Evolutionary conservation across 1,139 yeast genomes (phyloP).

Genomic region (Kodamaea derodonti): DNA sequence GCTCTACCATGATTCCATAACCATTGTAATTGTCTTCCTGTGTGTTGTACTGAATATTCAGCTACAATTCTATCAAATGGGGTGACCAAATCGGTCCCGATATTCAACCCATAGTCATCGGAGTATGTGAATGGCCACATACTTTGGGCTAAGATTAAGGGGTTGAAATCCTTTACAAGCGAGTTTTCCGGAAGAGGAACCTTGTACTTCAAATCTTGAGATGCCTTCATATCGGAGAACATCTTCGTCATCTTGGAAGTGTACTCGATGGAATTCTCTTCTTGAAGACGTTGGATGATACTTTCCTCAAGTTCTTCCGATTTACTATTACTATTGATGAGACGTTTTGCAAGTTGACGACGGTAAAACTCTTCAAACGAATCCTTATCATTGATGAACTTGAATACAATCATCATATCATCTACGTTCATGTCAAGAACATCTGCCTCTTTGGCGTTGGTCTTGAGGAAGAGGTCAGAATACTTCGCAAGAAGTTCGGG

Average conservation of each 20-base stretch:
- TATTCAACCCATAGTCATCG: constrained; percentile 39
- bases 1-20: constrained; percentile 94
- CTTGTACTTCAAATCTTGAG: constrained; percentile 68
- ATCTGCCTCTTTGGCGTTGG: constrained; percentile 67
- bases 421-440: constrained; percentile 71
- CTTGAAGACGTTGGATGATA: constrained; percentile 82
- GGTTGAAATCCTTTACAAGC: constrained; percentile 61
- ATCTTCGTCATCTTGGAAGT: constrained; percentile 92
- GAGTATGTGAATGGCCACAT: constrained; percentile 77
- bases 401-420: constrained; percentile 83
- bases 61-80: constrained; percentile 67
- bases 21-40: constrained; percentile 91
- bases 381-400: constrained; percentile 89
- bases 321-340: constrained; percentile 79
- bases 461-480: constrained; percentile 78
- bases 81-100: constrained; percentile 53
- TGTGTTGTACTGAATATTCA: constrained; percentile 71
- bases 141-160: constrained; percentile 77
- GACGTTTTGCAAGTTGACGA: constrained; percentile 81
- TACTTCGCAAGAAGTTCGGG: constrained; percentile 91
- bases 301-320: constrained; percentile 83
- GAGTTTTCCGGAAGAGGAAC: constrained; percentile 43
- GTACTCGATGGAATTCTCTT: constrained; percentile 88
- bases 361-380: constrained; percentile 93
- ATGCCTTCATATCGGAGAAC: constrained; percentile 92